A percentile compares a stretch with the other conserved stretches of the same genome.
phyloP scores from a whole-genome alignment of 768 basidiomycete species.

The Lentinula detonsa region DNA sequence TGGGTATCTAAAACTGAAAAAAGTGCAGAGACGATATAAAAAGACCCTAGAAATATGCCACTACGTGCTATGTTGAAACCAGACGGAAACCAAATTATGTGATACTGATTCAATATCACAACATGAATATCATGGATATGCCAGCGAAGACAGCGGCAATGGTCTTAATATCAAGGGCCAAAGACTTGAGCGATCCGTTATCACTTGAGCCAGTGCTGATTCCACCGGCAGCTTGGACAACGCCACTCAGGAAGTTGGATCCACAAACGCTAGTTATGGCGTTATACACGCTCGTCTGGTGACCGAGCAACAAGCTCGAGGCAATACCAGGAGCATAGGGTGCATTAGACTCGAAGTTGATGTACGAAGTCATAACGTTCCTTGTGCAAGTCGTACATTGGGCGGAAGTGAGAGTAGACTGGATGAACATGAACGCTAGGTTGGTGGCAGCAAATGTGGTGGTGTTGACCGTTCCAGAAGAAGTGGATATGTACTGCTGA shows the following conservation, averaged over 20 bases:
- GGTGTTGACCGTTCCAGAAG: slow-evolving; percentile 31
- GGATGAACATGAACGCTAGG: slow-evolving; percentile 78
- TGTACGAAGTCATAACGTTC: slow-evolving; percentile 69
- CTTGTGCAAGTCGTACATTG: slow-evolving; percentile 86
- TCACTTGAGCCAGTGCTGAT: slow-evolving; percentile 26
- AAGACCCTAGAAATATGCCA: not conserved
- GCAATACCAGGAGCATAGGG: slow-evolving; percentile 75
- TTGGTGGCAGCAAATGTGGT: slow-evolving; percentile 50
- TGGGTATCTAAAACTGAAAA: not conserved
- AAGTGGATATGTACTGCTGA: slow-evolving; percentile 18
- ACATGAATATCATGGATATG: not conserved
- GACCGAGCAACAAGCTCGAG: slow-evolving; percentile 57
- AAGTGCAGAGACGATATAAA: not conserved
- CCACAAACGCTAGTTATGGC: slow-evolving; percentile 64
- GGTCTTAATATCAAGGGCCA: not conserved
- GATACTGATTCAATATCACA: not conserved
- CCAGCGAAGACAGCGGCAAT: not conserved
- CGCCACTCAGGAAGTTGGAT: slow-evolving; percentile 57
- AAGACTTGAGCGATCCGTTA: not conserved
- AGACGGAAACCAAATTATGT: not conserved
- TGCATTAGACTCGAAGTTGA: slow-evolving; percentile 60
- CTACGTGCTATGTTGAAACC: not conserved
- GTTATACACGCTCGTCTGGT: slow-evolving; percentile 62
- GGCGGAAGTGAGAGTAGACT: slow-evolving; percentile 30
- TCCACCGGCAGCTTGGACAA: slow-evolving; percentile 64